Evolutionary conservation across 768 basidiomycete genomes (phyloP).

Genomic region (Hypsizygus marmoreus): DNA sequence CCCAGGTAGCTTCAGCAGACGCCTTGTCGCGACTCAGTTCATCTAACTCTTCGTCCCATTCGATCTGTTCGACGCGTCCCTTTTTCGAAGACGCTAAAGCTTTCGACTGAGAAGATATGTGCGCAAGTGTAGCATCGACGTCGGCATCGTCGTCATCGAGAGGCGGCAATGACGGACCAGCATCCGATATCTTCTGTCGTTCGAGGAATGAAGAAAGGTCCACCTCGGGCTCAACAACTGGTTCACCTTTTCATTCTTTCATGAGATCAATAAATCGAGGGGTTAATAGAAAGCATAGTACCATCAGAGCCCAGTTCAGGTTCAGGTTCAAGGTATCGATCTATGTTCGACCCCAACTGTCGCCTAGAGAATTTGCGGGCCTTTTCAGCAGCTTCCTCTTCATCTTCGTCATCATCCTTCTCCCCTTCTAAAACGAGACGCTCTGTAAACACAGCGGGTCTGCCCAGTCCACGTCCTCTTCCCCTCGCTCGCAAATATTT

Average conservation of each 20-base stretch:
- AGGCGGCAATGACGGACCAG: constrained; percentile 22
- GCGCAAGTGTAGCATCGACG: constrained; percentile 59
- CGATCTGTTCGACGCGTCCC: constrained; percentile 62
- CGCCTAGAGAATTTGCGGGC: constrained; percentile 56
- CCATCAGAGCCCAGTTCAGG: constrained; percentile 74
- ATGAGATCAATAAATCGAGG: neutral
- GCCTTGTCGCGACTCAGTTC: constrained; percentile 69
- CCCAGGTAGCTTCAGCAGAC: constrained; percentile 74
- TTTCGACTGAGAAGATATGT: constrained; percentile 42
- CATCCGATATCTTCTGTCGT: constrained; percentile 54
- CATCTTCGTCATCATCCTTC: constrained; percentile 44
- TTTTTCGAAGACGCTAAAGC: constrained; percentile 44
- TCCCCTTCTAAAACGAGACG: constrained; percentile 36
- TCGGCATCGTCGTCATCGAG: constrained; percentile 50
- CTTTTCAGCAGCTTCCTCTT: constrained; percentile 52
- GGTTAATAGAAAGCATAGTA: constrained; percentile 28
- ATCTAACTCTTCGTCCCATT: constrained; percentile 71
- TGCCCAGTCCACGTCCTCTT: constrained; percentile 44
- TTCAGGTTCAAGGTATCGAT: constrained; percentile 73
- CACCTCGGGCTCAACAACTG: constrained; percentile 67
- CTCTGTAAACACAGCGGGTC: constrained; percentile 43
- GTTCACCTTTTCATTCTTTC: constrained; percentile 66
- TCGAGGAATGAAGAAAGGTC: constrained; percentile 71
- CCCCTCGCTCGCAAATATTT: constrained; percentile 20
- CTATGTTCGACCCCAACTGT: constrained; percentile 66